Evolutionary conservation across 306 rosid species (phyloP).

Genomic region (Argentina anserina): DNA sequence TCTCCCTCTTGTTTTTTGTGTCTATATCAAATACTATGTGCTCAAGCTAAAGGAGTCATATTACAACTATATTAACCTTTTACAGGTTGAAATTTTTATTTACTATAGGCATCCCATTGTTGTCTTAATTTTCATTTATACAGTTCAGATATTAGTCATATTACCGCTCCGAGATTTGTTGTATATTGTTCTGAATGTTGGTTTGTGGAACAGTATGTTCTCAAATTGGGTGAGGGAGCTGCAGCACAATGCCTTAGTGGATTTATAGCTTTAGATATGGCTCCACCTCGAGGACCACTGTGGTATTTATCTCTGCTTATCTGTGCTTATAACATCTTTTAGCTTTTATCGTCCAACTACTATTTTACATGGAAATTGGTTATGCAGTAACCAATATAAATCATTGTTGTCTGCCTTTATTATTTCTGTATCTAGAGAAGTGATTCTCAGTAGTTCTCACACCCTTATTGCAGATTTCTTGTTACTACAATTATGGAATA

Average conservation of each 20-base stretch:
- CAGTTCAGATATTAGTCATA: not conserved
- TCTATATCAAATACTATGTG: not conserved
- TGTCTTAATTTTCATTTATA: not conserved
- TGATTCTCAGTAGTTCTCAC: conserved; percentile 2
- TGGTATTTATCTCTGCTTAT: conserved; percentile 33
- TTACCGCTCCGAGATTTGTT: not conserved
- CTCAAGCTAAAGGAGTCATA: not conserved
- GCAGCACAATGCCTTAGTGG: conserved; percentile 60
- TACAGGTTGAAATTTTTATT: not conserved
- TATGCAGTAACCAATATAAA: not conserved
- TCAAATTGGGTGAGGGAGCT: conserved; percentile 49
- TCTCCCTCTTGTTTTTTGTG: not conserved
- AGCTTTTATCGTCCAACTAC: not conserved
- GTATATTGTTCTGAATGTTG: not conserved
- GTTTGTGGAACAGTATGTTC: conserved; percentile 38
- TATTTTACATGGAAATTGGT: not conserved
- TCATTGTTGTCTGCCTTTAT: not conserved
- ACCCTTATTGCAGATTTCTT: not conserved
- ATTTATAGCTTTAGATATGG: conserved; percentile 49
- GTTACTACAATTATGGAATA: not conserved
- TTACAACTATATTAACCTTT: not conserved
- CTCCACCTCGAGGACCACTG: conserved; percentile 66
- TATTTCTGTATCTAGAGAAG: not conserved
- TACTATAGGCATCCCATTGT: not conserved
- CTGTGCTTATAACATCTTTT: not conserved